Percentiles rank a stretch among this genome's conserved stretches.
Evolutionary conservation across 2,329 filamentous ascomycete genomes (phyloP).

Genomic region (Lachnellula hyalina): DNA sequence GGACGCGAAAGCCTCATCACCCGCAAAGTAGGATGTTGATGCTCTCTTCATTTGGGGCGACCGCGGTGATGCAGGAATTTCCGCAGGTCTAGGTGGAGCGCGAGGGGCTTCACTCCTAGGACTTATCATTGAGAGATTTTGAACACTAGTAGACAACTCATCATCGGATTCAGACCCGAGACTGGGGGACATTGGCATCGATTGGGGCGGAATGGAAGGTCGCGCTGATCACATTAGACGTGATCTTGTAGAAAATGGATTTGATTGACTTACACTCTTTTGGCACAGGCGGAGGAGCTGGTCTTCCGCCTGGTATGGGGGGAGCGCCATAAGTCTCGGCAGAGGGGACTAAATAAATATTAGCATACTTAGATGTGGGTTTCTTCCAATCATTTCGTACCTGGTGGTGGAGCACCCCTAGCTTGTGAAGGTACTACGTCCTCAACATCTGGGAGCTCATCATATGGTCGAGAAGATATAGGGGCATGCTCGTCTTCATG

Average conservation of each 20-base stretch:
- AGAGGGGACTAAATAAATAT: conserved; percentile 24
- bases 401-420: conserved; percentile 32
- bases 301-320: conserved; percentile 38
- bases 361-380: conserved; percentile 2
- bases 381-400: conserved; percentile 10
- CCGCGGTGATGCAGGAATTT: conserved; percentile 36
- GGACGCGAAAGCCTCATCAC: conserved; percentile 33
- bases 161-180: conserved; percentile 85
- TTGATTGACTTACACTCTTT: conserved; percentile 52
- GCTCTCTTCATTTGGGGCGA: conserved; percentile 37
- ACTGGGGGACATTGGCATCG: conserved; percentile 57
- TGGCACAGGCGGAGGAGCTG: conserved; percentile 53
- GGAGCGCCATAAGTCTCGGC: conserved; percentile 31
- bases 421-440: conserved; percentile 37
- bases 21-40: conserved; percentile 34
- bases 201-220: conserved; percentile 50
- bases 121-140: conserved; percentile 39
- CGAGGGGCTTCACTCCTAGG: conserved; percentile 36
- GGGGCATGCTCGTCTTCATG: conserved; percentile 44
- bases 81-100: conserved; percentile 40
- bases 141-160: conserved; percentile 60
- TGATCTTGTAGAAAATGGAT: background rate
- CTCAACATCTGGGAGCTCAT: conserved; percentile 50
- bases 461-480: conserved; percentile 38
- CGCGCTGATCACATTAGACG: conserved; percentile 48